Conservation (phyloP, 2,329 filamentous ascomycete species). For the Mycocentrospora acerina region DNA sequence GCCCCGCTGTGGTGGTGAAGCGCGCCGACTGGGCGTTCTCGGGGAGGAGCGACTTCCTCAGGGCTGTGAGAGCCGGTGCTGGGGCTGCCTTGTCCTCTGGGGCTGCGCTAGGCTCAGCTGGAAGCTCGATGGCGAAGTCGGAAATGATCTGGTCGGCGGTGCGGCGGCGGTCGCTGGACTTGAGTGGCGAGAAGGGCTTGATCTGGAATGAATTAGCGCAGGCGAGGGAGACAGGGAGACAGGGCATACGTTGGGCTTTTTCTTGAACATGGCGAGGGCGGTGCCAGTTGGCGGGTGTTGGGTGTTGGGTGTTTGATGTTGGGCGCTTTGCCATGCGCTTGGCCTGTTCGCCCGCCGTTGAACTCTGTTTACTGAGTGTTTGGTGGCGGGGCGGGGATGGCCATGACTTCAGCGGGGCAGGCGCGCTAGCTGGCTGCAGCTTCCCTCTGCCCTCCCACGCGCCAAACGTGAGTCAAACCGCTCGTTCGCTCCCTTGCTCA, state of each 20-base stretch:
- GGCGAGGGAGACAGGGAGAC: not conserved
- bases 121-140: constrained; percentile 58
- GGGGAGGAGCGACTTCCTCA: constrained; percentile 63
- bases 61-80: constrained; percentile 49
- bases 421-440: constrained; percentile 6
- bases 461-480: constrained; percentile 1
- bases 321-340: not conserved
- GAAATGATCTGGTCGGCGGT: constrained; percentile 68
- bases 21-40: constrained; percentile 64
- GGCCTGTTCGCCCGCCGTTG: not conserved
- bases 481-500: too few species aligned
- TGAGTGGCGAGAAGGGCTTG: constrained; percentile 66
- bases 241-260: constrained; percentile 57
- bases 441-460: not conserved
- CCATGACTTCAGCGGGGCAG: constrained; percentile 20
- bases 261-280: constrained; percentile 59
- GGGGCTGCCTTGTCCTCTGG: constrained; percentile 48
- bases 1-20: constrained; percentile 66
- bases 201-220: constrained; percentile 49
- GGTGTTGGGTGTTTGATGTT: not conserved
- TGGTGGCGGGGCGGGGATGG: too few species aligned
- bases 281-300: too few species aligned
- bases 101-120: constrained; percentile 39
- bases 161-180: constrained; percentile 67
- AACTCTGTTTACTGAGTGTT: constrained; percentile 1